Conservation (phyloP, 73 alveolate genomes). For the Blepharisma stoltei region DNA sequence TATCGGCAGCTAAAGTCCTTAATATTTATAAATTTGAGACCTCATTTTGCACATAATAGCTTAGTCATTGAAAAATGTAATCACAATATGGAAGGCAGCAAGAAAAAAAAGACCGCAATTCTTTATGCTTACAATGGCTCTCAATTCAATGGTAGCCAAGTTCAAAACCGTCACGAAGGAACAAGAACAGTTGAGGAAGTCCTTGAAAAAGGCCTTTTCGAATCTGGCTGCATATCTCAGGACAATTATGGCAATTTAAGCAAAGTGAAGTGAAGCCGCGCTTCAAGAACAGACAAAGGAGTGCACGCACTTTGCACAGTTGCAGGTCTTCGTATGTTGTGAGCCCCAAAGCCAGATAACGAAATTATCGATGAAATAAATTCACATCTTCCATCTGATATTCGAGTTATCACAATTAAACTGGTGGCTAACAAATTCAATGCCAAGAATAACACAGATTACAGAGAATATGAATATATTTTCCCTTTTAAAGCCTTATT, state of each 20-base stretch:
- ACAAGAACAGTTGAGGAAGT: slow-evolving; percentile 7
- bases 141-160: slow-evolving; percentile 21
- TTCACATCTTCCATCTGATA: slow-evolving; percentile 74
- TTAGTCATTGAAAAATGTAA: slow-evolving; percentile 34
- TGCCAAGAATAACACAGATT: slow-evolving; percentile 73
- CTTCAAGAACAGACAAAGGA: slow-evolving; percentile 88
- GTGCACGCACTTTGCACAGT: slow-evolving; percentile 81
- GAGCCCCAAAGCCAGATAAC: slow-evolving; percentile 25
- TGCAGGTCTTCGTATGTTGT: slow-evolving; percentile 60
- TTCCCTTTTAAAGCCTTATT: slow-evolving; percentile 64
- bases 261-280: slow-evolving; percentile 81
- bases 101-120: slow-evolving; percentile 64
- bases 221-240: slow-evolving; percentile 30
- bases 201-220: slow-evolving; percentile 24
- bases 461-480: slow-evolving; percentile 87
- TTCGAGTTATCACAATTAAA: slow-evolving; percentile 65
- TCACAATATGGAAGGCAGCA: slow-evolving; percentile 91
- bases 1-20: slow-evolving; percentile 75
- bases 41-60: slow-evolving; percentile 40
- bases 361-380: slow-evolving; percentile 68
- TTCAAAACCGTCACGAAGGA: slow-evolving; percentile 11
- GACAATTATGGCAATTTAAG: slow-evolving; percentile 62
- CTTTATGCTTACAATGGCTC: slow-evolving; percentile 24
- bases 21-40: slow-evolving; percentile 76
- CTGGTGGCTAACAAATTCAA: slow-evolving; percentile 75